Base-by-base conservation (phyloP, 352 stramenopile genomes). In the Globisporangium heterothallicum region DNA sequence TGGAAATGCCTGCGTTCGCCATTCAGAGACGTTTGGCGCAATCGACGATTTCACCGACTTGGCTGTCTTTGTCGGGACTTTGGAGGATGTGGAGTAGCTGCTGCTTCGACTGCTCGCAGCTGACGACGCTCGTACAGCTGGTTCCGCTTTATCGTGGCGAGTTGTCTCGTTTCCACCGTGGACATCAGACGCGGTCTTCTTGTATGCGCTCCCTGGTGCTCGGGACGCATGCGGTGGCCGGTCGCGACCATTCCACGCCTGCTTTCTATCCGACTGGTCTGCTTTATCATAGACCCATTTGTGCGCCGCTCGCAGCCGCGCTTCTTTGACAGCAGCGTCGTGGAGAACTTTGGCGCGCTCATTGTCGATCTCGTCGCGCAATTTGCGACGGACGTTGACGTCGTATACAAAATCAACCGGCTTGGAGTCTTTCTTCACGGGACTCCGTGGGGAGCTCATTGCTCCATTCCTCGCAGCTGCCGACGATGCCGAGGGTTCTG, bases 391-490 rank as follows among this genome's bases (percentile, higher is more conserved):
- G 13, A 76, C 56, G 35, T 61, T 49, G 24, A 88, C 47, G 56
- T 92, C 78, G 59, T 92, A 92, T 4, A 88, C 74, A 61, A 85
- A 92, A 49, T 92, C 80, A 3, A 88, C 48, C 0, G 58, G 45
- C 18, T 72, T 53, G 48, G 34, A 45, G 6, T 26, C 46, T 52
- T 38, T 22, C 16, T 19, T 63, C 6, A 27, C 0, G 24, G 45
- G 24, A 2, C n/a, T 32, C 22, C 24, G 41, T 26, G 19, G 12
- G 19, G 38, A 21, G 5, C 12, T 29, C 3, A n/a, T 14, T 14
- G 18, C 30, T 9, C 16, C 29, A 7, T 36, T 18, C 29, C 40
- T 41, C 13, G 24, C 42, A 14, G 19, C 12, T 34, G 27, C 18
- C 14, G 40, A n/a, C 41, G 41, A 9, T 26, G 6, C 41, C 14